Conservation (phyloP, 495 filamentous ascomycete genomes). For the Staphylotrichum tortipilum region DNA sequence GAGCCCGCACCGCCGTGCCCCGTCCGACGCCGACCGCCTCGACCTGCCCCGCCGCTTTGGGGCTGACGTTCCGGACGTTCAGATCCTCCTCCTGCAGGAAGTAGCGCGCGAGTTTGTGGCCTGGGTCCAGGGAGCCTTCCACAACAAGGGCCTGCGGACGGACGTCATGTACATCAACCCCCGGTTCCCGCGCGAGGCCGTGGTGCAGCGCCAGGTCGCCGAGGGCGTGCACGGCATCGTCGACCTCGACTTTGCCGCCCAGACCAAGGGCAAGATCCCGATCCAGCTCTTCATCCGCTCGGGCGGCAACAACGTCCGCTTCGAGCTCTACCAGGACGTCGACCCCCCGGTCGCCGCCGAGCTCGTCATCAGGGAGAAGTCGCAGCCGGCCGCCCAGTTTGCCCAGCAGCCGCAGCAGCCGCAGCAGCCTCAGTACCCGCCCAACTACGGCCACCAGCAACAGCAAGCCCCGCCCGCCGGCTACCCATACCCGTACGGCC, state of each 20-base stretch:
- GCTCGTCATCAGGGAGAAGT: conserved; percentile 67
- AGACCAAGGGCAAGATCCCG: conserved; percentile 60
- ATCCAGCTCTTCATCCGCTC: conserved; percentile 81
- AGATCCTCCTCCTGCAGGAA: conserved; percentile 73
- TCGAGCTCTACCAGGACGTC: conserved; percentile 75
- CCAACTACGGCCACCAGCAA: conserved; percentile 16
- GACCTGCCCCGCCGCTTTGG: conserved; percentile 67
- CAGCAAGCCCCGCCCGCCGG: conserved; percentile 10
- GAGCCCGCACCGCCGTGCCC: conserved; percentile 48
- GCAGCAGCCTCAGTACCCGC: conserved; percentile 17
- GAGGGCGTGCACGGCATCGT: conserved; percentile 85
- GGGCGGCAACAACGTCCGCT: conserved; percentile 58
- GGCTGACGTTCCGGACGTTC: conserved; percentile 80
- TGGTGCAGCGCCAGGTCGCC: conserved; percentile 74
- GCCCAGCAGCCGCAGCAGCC: conserved; percentile 19
- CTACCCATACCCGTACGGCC: conserved; percentile 28
- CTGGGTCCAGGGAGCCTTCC: conserved; percentile 72
- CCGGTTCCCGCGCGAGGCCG: conserved; percentile 64
- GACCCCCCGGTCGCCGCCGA: conserved; percentile 69
- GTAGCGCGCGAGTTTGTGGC: conserved; percentile 71
- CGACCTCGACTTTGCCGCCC: conserved; percentile 58
- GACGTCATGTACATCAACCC: conserved; percentile 70
- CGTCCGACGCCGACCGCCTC: conserved; percentile 51
- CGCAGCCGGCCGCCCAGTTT: conserved; percentile 27
- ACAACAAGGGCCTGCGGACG: conserved; percentile 56